Evolutionary conservation across 1,139 yeast species (phyloP).

Genomic region (Candida pseudocylindracea): DNA sequence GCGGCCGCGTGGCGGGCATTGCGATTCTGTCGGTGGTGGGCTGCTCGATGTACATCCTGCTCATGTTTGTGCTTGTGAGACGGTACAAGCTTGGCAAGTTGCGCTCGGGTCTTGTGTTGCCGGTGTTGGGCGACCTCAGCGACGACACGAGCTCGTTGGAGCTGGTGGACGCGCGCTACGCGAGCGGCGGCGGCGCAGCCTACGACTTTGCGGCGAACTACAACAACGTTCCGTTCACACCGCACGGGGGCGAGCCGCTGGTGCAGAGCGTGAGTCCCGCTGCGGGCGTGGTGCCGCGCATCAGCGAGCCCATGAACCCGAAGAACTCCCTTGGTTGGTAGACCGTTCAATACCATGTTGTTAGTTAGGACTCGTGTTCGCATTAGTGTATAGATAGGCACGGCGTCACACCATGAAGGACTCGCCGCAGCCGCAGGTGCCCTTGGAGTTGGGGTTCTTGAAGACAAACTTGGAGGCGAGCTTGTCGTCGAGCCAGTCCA

Average conservation of each 20-base stretch:
- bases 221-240: background rate
- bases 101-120: too few relatives aligned
- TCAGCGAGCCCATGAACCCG: background rate
- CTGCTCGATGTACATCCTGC: slow-evolving; percentile 28
- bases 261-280: background rate
- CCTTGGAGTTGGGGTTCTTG: slow-evolving; percentile 88
- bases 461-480: slow-evolving; percentile 75
- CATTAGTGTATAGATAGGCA: too few relatives aligned
- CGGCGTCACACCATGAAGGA: slow-evolving; percentile 70
- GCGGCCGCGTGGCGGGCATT: slow-evolving; percentile 29
- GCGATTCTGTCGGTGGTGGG: slow-evolving; percentile 54
- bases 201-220: background rate
- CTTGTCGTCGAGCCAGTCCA: slow-evolving; percentile 97
- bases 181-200: too few relatives aligned
- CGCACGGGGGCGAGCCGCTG: background rate
- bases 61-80: slow-evolving; percentile 22
- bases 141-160: too few relatives aligned
- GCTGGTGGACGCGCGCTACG: too few relatives aligned
- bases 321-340: background rate
- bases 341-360: background rate
- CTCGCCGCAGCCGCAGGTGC: slow-evolving; percentile 97
- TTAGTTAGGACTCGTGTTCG: background rate
- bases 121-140: too few relatives aligned
- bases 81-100: slow-evolving; percentile 7
- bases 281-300: background rate